Base-by-base conservation (phyloP, 2,329 filamentous ascomycete genomes). In the Dothidotthia symphoricarpi region DNA sequence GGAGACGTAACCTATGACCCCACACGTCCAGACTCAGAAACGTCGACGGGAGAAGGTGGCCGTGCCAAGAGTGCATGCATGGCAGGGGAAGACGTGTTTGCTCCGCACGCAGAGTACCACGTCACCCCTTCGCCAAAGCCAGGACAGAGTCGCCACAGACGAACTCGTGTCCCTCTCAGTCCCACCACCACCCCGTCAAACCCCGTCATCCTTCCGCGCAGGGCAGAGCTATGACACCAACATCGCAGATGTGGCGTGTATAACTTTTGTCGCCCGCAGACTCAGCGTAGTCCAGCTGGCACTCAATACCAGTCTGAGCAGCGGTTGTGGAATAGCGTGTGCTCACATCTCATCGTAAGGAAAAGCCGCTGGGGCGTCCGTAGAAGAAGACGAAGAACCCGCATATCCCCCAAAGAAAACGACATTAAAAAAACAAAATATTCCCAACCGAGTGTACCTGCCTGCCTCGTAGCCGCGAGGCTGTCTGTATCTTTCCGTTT, bases 1-100 rank as follows among this genome's bases (percentile, higher is more conserved):
- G 75, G 70, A 66, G 73, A n/a, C n/a, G n/a, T n/a, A n/a, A n/a
- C n/a, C n/a, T n/a, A 76, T 76, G 74, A 75, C 41, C 73, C 75
- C 75, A 76, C 65, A 56, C 42, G 14, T 43, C 47, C 36, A 34
- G 41, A 28, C n/a, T n/a, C n/a, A n/a, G n/a, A n/a, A n/a, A n/a
- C n/a, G n/a, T n/a, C n/a, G n/a, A n/a, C n/a, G n/a, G n/a, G n/a
- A n/a, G n/a, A n/a, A n/a, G n/a, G n/a, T n/a, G n/a, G n/a, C n/a
- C n/a, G n/a, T n/a, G n/a, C n/a, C n/a, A n/a, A n/a, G n/a, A n/a
- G n/a, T n/a, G n/a, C n/a, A n/a, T n/a, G n/a, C n/a, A n/a, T n/a
- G n/a, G n/a, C n/a, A n/a, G n/a, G n/a, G n/a, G 49, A 38, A 42
- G 55, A 34, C 33, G 45, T 53, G 57, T 53, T 40, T 57, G 55